Conservation (phyloP, 1,284 basidiomycete genomes). For the Schizophyllum commune region DNA sequence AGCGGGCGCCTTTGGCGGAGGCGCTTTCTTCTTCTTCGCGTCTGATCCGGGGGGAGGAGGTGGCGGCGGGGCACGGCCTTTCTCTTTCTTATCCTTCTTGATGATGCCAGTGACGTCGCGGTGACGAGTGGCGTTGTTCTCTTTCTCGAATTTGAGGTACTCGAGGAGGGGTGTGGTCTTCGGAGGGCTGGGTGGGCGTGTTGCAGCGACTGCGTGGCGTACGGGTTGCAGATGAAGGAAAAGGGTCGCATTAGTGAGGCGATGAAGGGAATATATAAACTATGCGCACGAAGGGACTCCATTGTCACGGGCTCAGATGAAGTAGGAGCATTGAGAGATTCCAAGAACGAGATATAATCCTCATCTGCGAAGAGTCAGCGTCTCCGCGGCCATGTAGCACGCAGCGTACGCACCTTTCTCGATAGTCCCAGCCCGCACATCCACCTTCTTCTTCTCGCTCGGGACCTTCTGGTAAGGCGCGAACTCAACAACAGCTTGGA, state of each 20-base stretch:
- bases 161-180: slow-evolving; percentile 86
- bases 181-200: slow-evolving; percentile 48
- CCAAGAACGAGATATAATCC: slow-evolving; percentile 76
- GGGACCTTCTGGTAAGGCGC: slow-evolving; percentile 88
- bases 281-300: slow-evolving; percentile 52
- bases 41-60: slow-evolving; percentile 5
- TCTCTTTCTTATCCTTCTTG: slow-evolving; percentile 14
- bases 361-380: slow-evolving; percentile 43
- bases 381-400: slow-evolving; percentile 1
- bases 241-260: background rate
- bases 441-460: slow-evolving; percentile 63
- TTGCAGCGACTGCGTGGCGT: slow-evolving; percentile 44
- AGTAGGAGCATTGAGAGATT: slow-evolving; percentile 44
- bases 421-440: slow-evolving; percentile 67
- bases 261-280: background rate
- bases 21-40: slow-evolving; percentile 29
- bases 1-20: slow-evolving; percentile 31
- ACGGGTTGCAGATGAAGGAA: background rate
- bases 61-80: background rate
- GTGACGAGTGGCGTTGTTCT: slow-evolving; percentile 61
- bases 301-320: slow-evolving; percentile 50
- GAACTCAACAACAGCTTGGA: slow-evolving; percentile 86
- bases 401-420: slow-evolving; percentile 49
- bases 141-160: slow-evolving; percentile 77
- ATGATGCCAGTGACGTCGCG: slow-evolving; percentile 66